Evolutionary conservation across 352 stramenopile species (phyloP), one percentile per base, ranked within the genome.

Genomic region (Elongisporangium prolatum): DNA sequence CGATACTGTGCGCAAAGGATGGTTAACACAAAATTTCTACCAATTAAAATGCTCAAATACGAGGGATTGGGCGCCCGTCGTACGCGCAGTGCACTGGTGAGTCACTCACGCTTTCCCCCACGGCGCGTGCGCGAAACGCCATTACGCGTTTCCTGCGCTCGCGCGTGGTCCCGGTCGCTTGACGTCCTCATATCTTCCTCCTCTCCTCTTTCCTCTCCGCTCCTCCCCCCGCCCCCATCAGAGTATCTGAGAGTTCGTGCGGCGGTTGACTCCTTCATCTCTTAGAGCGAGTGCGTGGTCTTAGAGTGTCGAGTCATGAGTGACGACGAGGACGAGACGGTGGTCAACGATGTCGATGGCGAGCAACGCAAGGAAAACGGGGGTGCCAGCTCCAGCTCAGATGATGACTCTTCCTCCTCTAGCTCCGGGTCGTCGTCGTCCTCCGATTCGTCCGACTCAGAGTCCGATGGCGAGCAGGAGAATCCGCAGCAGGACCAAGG

Each of bases 371-470:
- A 75, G 48, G 58, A 80, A 54, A 78, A 88, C 52, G 68, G 52
- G 21, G 54, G 54, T 38, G 73, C 72, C 40, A 87, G 74, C 68
- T 83, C 77, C 50, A 89, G 74, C 67, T 91, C 81, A 21, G 84
- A 89, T 63, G 78, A 88, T 63, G 78, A 88, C 61, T 93, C 82
- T 25, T 89, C 80, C 10, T 92, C 81, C 22, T 92, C 84, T 0
- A 82, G 68, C 10, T 86, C 74, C 0, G 74, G 72, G 7, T 93
- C 84, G 28, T 91, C 82, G 17, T 93, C 83, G 7, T 87, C 75
- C 2, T 89, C 80, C 16, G 81, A 80, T 2, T 91, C 81, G 25
- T 93, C 82, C 16, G 86, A 95, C 60, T 93, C 84, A 14, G 86
- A 93, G 34, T 89, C 83, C 28, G 81, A 91, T 22, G 64, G 69